Evolutionary conservation across 192 early-diverging fungal species (phyloP).

Genomic region (Coemansia sp.): DNA sequence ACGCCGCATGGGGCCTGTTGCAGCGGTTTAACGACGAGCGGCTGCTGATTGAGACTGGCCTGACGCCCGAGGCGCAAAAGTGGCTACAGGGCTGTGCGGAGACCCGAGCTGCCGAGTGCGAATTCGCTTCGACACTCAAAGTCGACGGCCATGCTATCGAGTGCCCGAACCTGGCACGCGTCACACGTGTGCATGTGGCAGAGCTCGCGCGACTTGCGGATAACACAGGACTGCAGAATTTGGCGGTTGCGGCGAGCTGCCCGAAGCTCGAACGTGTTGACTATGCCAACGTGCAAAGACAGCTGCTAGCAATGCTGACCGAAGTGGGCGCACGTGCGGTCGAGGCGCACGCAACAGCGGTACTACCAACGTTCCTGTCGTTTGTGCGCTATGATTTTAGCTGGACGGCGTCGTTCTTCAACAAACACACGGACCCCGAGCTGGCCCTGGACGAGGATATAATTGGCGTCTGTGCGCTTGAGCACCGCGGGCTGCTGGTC

Average conservation of each 20-base stretch:
- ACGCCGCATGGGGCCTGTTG: slow-evolving; percentile 54
- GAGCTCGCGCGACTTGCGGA: slow-evolving; percentile 9
- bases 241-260: slow-evolving; percentile 9
- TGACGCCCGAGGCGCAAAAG: slow-evolving; percentile 29
- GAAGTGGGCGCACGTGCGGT: slow-evolving; percentile 57
- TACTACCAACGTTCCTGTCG: slow-evolving; percentile 63
- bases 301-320: slow-evolving; percentile 58
- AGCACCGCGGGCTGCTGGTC: slow-evolving; percentile 22
- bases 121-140: slow-evolving; percentile 11
- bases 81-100: slow-evolving; percentile 16
- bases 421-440: slow-evolving; percentile 5
- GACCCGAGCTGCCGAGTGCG: slow-evolving; percentile 8
- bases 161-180: slow-evolving; percentile 31
- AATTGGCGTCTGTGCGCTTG: neutral
- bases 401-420: slow-evolving; percentile 34
- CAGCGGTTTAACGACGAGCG: slow-evolving; percentile 58
- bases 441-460: slow-evolving; percentile 9
- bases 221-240: neutral
- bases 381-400: slow-evolving; percentile 42
- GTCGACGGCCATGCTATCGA: slow-evolving; percentile 38
- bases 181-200: slow-evolving; percentile 16
- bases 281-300: slow-evolving; percentile 64
- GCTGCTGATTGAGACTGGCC: slow-evolving; percentile 51
- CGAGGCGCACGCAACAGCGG: slow-evolving; percentile 58
- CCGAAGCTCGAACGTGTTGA: slow-evolving; percentile 56